Base-by-base conservation (phyloP, 495 filamentous ascomycete genomes). In the Neurospora tetraspora region DNA sequence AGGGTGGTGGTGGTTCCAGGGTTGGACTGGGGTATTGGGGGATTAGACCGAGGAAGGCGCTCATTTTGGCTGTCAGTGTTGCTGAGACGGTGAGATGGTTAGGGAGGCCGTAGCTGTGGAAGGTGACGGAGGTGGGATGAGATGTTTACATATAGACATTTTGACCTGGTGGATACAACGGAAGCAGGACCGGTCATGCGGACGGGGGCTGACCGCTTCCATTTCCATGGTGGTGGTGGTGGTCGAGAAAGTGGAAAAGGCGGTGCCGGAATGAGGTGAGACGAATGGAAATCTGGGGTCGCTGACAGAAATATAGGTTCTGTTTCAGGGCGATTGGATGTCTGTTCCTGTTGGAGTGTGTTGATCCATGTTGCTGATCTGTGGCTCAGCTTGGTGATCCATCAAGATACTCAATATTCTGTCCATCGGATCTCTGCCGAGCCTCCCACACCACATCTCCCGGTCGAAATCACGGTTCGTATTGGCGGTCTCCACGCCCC, bases 31-130 rank as follows among this genome's bases (percentile, higher is more conserved):
- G 74, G 9, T 72, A 20, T 4, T 75, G 74, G 10, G 61, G 27
- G 36, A 53, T 61, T 45, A 78, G 76, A 70, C 69, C 71, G 71
- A 78, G 76, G 69, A 76, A 78, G 72, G 69, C 42, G 73, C 71
- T 74, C 76, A 77, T 77, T 75, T 72, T 73, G 61, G 69, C 27
- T 61, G 27, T 31, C 12, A 11, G 53, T 31, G 53, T 61, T 61
- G 45, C 18, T 14, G 53, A 27, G 23, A 31, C 7, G 53, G 23
- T 61, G 53, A 61, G 27, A 61, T 61, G 53, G 53, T 61, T 61
- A 61, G 23, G 14, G 53, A 16, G 14, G 27, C 53, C 53, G 53
- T 61, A 34, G 53, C 53, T 61, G 53, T 27, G 53, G 7, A 4
- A 31, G 53, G 5, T 6, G 12, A 31, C 0, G 27, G 7, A 61